Conservation (phyloP, 2,329 filamentous ascomycete species). For the Didymosphaeria variabile region DNA sequence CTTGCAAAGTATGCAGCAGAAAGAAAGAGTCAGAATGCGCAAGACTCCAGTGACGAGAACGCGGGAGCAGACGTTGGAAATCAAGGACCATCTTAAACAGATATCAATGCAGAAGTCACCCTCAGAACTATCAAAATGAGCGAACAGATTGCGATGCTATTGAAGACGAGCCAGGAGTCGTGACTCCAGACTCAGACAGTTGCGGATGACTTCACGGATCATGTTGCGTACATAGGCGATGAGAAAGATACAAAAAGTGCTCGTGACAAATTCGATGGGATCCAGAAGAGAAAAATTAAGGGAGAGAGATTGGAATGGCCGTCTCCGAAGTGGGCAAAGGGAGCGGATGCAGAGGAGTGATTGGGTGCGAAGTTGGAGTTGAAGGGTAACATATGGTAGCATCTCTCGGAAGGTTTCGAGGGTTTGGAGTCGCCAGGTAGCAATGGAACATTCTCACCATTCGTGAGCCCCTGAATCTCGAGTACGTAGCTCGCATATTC, state of each 20-base stretch:
- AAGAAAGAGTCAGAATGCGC: too few species aligned
- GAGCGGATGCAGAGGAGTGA: conserved; percentile 24
- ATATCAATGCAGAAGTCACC: neutral
- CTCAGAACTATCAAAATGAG: neutral
- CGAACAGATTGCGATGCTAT: neutral
- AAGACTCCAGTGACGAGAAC: too few species aligned
- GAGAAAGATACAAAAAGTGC: neutral
- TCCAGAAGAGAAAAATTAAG: conserved; percentile 3
- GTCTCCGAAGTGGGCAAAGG: neutral
- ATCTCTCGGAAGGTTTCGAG: too few species aligned
- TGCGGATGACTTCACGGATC: neutral
- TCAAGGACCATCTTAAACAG: neutral
- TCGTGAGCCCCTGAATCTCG: too few species aligned
- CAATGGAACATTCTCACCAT: too few species aligned
- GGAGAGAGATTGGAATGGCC: neutral
- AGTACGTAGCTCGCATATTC: too few species aligned
- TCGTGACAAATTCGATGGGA: neutral
- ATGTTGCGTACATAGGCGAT: neutral
- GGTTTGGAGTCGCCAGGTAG: too few species aligned
- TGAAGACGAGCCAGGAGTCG: neutral
- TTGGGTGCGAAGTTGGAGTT: neutral
- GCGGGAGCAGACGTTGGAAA: neutral
- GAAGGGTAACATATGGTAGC: neutral
- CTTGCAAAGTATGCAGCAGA: neutral
- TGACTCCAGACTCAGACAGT: neutral